Evolutionary conservation across 1,139 yeast species (phyloP).

Genomic region (Yamadazyma buinensis): DNA sequence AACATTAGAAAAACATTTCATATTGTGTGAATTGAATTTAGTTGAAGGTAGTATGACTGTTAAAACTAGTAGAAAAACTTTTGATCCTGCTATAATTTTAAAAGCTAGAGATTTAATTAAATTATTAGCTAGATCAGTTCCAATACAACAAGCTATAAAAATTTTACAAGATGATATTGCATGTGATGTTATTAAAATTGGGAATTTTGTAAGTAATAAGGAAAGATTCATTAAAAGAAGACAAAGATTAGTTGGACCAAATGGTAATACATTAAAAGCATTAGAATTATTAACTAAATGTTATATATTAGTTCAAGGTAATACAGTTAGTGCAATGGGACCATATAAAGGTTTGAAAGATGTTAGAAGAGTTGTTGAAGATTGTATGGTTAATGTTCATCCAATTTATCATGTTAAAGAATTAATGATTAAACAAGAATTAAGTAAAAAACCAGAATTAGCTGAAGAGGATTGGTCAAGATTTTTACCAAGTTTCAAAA

Average conservation of each 20-base stretch:
- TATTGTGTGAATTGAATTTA: conserved; percentile 79
- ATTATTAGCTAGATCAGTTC: conserved; percentile 91
- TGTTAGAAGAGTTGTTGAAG: conserved; percentile 91
- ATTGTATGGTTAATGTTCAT: conserved; percentile 93
- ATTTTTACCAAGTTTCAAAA: conserved; percentile 94
- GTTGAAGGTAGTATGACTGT: conserved; percentile 99
- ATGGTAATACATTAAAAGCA: conserved; percentile 94
- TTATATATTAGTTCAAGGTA: conserved; percentile 94
- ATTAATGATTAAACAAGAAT: conserved; percentile 93
- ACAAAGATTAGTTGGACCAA: conserved; percentile 95
- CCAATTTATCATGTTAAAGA: conserved; percentile 97
- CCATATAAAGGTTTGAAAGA: conserved; percentile 91
- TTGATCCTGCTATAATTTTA: conserved; percentile 88
- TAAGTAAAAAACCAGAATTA: conserved; percentile 90
- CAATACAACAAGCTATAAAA: conserved; percentile 93
- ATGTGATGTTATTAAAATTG: conserved; percentile 94
- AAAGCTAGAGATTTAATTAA: conserved; percentile 95
- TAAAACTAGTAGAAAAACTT: conserved; percentile 91
- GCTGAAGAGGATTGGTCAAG: conserved; percentile 97
- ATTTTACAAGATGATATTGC: conserved; percentile 89
- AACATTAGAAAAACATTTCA: conserved; percentile 66
- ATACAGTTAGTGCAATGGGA: conserved; percentile 97
- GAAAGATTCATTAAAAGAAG: conserved; percentile 94
- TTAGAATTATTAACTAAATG: conserved; percentile 89
- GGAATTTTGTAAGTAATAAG: conserved; percentile 81